Percentiles rank a stretch among this genome's conserved stretches.
Evolutionary conservation across 805 yeast genomes (phyloP).

Genomic region (Metschnikowia rubicola): DNA sequence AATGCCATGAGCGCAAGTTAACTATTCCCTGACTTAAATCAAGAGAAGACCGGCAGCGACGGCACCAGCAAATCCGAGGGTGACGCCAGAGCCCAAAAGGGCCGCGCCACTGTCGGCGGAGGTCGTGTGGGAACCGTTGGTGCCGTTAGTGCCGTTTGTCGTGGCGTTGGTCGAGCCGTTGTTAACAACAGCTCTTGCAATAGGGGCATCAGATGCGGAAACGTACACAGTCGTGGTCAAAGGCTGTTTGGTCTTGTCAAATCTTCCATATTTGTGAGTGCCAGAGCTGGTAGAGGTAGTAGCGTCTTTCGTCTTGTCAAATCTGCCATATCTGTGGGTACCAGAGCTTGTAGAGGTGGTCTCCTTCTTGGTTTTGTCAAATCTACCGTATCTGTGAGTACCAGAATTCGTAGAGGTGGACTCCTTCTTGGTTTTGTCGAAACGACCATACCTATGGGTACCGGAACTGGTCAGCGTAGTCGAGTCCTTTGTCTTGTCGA

Average conservation of each 20-base stretch:
- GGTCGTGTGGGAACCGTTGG: slow-evolving; percentile 23
- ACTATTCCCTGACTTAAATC: slow-evolving; percentile 9
- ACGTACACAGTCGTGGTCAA: slow-evolving; percentile 35
- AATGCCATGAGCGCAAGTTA: no score
- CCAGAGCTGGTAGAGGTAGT: slow-evolving; percentile 30
- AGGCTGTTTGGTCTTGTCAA: slow-evolving; percentile 32
- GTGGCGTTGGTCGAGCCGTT: slow-evolving; percentile 12
- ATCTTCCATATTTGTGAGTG: slow-evolving; percentile 34
- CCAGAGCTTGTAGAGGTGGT: slow-evolving; percentile 21
- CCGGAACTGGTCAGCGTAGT: slow-evolving; percentile 12
- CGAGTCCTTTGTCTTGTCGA: slow-evolving; percentile 18
- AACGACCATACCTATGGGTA: slow-evolving; percentile 56
- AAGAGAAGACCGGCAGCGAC: slow-evolving; percentile 50
- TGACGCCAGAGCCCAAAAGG: slow-evolving; percentile 16
- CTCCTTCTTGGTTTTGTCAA: slow-evolving; percentile 15
- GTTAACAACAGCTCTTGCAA: slow-evolving; percentile 13
- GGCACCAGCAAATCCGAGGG: slow-evolving; percentile 40
- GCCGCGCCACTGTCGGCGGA: slow-evolving; percentile 24
- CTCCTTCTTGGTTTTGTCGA: slow-evolving; percentile 44
- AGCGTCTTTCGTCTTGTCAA: slow-evolving; percentile 36
- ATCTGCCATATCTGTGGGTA: slow-evolving; percentile 30
- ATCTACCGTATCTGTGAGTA: slow-evolving; percentile 28
- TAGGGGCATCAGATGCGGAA: slow-evolving; percentile 13
- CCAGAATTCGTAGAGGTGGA: slow-evolving; percentile 20
- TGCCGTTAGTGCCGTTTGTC: slow-evolving; percentile 18